Conservation (phyloP, 2,329 filamentous ascomycete genomes). For the Colletotrichum sp. region DNA sequence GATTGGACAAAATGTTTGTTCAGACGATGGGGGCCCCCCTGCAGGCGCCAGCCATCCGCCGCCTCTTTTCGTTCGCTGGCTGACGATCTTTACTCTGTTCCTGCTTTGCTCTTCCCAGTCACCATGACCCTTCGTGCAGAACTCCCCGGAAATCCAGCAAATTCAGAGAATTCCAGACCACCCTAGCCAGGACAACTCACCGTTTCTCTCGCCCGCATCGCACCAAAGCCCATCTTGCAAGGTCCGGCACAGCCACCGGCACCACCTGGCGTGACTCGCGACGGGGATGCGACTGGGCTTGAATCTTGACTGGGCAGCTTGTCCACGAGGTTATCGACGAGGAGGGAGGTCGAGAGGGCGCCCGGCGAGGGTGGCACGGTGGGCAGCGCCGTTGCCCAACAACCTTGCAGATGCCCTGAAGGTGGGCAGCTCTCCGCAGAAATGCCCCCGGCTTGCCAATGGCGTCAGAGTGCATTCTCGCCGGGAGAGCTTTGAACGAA, state of each 20-base stretch:
- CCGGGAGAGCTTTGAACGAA: conserved; percentile 1
- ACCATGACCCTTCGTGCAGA: conserved; percentile 20
- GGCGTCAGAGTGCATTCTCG: conserved; percentile 23
- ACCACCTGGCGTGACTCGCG: conserved; percentile 14
- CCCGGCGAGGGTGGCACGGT: not conserved
- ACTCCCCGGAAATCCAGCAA: not conserved
- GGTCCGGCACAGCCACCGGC: conserved; percentile 14
- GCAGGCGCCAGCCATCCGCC: conserved; percentile 17
- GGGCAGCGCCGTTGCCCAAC: not conserved
- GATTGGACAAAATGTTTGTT: conserved; percentile 5
- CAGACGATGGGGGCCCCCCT: not conserved
- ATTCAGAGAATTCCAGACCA: not conserved
- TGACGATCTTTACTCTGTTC: conserved; percentile 21
- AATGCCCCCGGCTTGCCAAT: conserved; percentile 14
- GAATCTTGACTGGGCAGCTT: not conserved
- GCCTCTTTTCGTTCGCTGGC: conserved; percentile 7
- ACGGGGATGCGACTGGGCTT: conserved; percentile 6
- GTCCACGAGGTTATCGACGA: not conserved
- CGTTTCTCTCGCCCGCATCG: not conserved
- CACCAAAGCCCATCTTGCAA: not conserved
- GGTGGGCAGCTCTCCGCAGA: conserved; percentile 13
- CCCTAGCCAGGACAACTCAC: not conserved
- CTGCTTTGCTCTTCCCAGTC: conserved; percentile 16
- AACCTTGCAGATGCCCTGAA: not conserved
- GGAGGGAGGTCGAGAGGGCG: not conserved